Evolutionary conservation across 2,329 filamentous ascomycete genomes (phyloP).

Genomic region (Pseudogymnoascus sp.): DNA sequence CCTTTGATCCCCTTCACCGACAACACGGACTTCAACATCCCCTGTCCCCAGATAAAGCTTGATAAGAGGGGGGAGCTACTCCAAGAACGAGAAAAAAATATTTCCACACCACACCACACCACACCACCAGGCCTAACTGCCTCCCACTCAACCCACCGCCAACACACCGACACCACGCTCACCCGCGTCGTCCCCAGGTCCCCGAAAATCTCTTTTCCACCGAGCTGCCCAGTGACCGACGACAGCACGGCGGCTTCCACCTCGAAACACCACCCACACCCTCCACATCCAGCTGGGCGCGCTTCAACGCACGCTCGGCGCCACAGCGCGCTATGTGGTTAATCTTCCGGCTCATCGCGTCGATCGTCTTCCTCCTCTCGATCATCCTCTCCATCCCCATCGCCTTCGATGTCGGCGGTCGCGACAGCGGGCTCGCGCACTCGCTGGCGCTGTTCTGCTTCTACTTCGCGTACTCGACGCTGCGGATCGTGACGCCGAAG

Average conservation of each 20-base stretch:
- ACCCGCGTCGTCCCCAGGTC: background rate
- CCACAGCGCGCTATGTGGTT: constrained; percentile 62
- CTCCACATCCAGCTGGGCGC: constrained; percentile 29
- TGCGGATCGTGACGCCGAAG: constrained; percentile 76
- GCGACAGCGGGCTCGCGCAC: constrained; percentile 89
- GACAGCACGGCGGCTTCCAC: background rate
- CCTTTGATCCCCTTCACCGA: constrained; percentile 8
- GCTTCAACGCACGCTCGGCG: constrained; percentile 41
- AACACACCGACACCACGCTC: background rate
- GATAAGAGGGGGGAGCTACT: constrained; percentile 9
- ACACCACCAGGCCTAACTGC: background rate
- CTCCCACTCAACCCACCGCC: background rate
- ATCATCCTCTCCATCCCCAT: constrained; percentile 94
- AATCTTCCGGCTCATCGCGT: constrained; percentile 71
- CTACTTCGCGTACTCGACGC: constrained; percentile 80
- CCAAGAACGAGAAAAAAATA: constrained; percentile 1
- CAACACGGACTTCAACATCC: constrained; percentile 7
- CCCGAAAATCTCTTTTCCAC: background rate
- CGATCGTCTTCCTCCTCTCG: constrained; percentile 78
- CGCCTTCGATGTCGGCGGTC: constrained; percentile 94
- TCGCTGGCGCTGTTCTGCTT: constrained; percentile 83
- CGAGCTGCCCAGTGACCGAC: background rate
- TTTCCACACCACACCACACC: background rate
- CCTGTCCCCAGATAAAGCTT: constrained; percentile 5
- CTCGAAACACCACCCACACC: background rate